Evolutionary conservation across 2,329 filamentous ascomycete species (phyloP).

Genomic region (Talaromyces sp.): DNA sequence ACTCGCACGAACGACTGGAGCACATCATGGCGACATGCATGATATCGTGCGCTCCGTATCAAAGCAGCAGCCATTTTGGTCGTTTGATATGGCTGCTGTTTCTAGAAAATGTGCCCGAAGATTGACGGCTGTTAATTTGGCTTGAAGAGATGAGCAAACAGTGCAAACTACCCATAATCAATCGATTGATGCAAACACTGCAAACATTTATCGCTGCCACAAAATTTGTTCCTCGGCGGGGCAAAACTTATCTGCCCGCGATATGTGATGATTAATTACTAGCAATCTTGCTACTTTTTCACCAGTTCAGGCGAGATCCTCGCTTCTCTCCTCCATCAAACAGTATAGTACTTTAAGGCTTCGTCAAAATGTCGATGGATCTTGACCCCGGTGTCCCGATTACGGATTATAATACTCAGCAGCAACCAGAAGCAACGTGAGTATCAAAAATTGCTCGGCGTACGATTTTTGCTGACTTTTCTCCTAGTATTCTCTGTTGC

Average conservation of each 20-base stretch:
- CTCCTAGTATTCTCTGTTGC: conserved; percentile 81
- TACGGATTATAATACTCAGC: conserved; percentile 36
- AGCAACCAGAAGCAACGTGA: conserved; percentile 53
- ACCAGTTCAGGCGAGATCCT: not conserved
- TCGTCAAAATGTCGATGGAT: conserved; percentile 55
- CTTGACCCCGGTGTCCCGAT: conserved; percentile 55
- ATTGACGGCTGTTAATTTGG: not conserved
- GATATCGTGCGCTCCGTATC: conserved; percentile 29
- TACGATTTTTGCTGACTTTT: conserved; percentile 18
- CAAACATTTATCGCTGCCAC: conserved; percentile 15
- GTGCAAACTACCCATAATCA: conserved; percentile 15
- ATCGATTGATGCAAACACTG: conserved; percentile 14
- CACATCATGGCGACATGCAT: conserved; percentile 29
- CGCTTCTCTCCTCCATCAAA: not conserved
- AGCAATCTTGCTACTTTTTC: not conserved
- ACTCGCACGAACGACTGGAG: conserved; percentile 29
- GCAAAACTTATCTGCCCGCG: conserved; percentile 15
- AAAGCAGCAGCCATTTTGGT: conserved; percentile 19
- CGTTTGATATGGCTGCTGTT: not conserved
- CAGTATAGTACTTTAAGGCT: not conserved
- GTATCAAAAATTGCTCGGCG: conserved; percentile 19
- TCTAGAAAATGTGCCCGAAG: not conserved
- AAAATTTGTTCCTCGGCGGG: conserved; percentile 16
- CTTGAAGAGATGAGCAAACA: conserved; percentile 7
- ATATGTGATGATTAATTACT: conserved; percentile 10